Evolutionary conservation across 2,329 filamentous ascomycete species (phyloP).

Genomic region (Botryotinia narcissicola): DNA sequence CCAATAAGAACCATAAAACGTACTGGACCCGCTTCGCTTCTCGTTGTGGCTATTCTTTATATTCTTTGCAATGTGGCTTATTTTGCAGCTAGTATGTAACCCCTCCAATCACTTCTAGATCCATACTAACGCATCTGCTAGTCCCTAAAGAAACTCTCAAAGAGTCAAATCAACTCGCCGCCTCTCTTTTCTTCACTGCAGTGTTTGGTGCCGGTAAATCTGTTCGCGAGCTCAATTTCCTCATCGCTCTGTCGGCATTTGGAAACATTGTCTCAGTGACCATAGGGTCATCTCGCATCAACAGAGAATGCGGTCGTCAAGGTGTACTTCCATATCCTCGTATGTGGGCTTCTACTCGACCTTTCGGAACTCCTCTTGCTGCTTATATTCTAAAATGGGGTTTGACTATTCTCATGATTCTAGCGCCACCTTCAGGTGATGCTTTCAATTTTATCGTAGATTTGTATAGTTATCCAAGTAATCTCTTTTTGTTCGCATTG

Average conservation of each 20-base stretch:
- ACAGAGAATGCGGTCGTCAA: constrained; percentile 54
- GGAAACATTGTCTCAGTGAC: constrained; percentile 50
- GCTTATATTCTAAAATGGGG: constrained; percentile 58
- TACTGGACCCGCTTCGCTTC: constrained; percentile 49
- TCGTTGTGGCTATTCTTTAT: constrained; percentile 54
- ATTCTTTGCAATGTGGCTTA: constrained; percentile 60
- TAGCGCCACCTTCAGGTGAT: constrained; percentile 59
- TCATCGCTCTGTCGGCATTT: constrained; percentile 48
- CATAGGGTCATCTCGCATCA: constrained; percentile 53
- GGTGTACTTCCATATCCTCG: constrained; percentile 20
- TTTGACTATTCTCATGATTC: constrained; percentile 58
- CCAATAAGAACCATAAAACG: constrained; percentile 54
- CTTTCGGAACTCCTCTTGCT: constrained; percentile 61
- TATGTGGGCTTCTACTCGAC: constrained; percentile 58
- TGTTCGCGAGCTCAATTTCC: constrained; percentile 45
- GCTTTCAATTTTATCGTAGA: constrained; percentile 64
- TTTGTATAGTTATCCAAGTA: constrained; percentile 55
- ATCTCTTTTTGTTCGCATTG: constrained; percentile 57
- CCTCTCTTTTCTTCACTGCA: constrained; percentile 48
- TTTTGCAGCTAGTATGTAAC: constrained; percentile 48
- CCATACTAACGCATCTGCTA: constrained; percentile 21
- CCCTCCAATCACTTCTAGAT: neutral
- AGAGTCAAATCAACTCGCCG: constrained; percentile 47
- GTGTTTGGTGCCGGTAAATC: constrained; percentile 48
- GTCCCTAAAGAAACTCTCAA: constrained; percentile 55